These are phyloP conservation scores for Incumbomyces delicatus DNA, from an alignment of 2,329 filamentous ascomycete genomes.

Conservation along the genomic window DNA sequence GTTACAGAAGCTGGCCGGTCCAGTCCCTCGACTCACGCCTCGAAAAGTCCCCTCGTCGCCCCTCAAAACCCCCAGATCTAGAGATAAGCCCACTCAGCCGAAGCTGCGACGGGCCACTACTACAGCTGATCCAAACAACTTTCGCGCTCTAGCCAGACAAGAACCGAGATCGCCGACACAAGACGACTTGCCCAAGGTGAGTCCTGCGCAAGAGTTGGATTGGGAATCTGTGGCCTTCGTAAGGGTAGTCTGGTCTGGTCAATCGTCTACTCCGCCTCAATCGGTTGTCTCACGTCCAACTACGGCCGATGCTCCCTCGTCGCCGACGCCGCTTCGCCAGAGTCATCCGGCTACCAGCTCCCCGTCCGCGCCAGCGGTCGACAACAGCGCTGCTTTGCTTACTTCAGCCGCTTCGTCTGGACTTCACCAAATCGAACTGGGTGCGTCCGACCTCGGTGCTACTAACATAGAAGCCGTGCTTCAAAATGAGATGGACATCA, in stretches of 20 bases:
- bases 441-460: slow-evolving; percentile 10
- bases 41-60: slow-evolving; percentile 42
- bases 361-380: slow-evolving; percentile 18
- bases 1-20: slow-evolving; percentile 70
- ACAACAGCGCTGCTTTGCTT: not conserved
- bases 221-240: slow-evolving; percentile 78
- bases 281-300: not conserved
- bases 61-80: slow-evolving; percentile 57
- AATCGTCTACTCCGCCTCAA: slow-evolving; percentile 14
- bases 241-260: slow-evolving; percentile 66
- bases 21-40: slow-evolving; percentile 65
- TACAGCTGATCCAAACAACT: slow-evolving; percentile 69
- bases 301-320: not conserved
- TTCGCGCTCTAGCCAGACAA: slow-evolving; percentile 60
- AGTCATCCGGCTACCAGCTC: slow-evolving; percentile 7
- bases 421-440: slow-evolving; percentile 11
- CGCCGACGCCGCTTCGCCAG: slow-evolving; percentile 24
- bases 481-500: slow-evolving; percentile 42
- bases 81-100: slow-evolving; percentile 54
- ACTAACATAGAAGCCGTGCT: slow-evolving; percentile 29
- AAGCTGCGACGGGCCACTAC: slow-evolving; percentile 21
- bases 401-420: not conserved
- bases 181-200: slow-evolving; percentile 23
- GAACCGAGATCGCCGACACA: slow-evolving; percentile 25
- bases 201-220: slow-evolving; percentile 25